These are phyloP conservation scores for Ogataea dorogensis DNA, from an alignment of 805 yeast genomes.

Conservation along the genomic window DNA sequence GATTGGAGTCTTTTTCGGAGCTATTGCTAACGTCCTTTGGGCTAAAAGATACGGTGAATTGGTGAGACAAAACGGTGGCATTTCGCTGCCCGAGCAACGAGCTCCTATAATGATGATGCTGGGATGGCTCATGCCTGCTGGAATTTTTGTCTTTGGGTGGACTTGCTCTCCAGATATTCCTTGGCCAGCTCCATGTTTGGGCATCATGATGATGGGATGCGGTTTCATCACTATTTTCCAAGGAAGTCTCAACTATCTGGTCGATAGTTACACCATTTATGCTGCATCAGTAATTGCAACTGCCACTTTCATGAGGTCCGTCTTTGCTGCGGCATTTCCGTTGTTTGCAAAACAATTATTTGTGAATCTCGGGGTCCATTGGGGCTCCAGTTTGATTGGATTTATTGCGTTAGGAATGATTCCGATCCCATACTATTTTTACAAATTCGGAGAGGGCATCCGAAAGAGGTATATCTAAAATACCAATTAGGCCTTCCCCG, in stretches of 20 bases:
- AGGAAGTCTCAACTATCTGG: conserved; percentile 63
- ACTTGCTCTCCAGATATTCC: conserved; percentile 42
- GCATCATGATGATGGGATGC: conserved; percentile 58
- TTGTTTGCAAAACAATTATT: conserved; percentile 62
- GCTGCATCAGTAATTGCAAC: conserved; percentile 51
- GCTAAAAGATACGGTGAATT: conserved; percentile 16
- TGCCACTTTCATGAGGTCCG: conserved; percentile 59
- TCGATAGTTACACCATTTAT: conserved; percentile 66
- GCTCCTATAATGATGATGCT: conserved; percentile 52
- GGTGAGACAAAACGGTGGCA: conserved; percentile 35
- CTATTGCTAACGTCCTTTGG: conserved; percentile 34
- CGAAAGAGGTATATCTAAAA: conserved; percentile 6
- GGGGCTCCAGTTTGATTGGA: conserved; percentile 68
- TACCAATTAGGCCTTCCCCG: conserved; percentile 34
- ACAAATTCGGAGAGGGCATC: conserved; percentile 48
- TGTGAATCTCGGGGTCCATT: conserved; percentile 54
- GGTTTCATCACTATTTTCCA: conserved; percentile 65
- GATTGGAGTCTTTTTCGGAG: conserved; percentile 38
- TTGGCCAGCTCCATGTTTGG: conserved; percentile 58
- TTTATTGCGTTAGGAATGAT: conserved; percentile 52
- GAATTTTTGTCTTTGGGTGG: conserved; percentile 68
- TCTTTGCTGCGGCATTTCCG: conserved; percentile 65
- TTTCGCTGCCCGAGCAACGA: conserved; percentile 59
- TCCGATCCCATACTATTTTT: conserved; percentile 65
- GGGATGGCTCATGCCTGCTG: conserved; percentile 55